Conservation (phyloP, 768 basidiomycete species). For the Leucogyrophana mollusca region DNA sequence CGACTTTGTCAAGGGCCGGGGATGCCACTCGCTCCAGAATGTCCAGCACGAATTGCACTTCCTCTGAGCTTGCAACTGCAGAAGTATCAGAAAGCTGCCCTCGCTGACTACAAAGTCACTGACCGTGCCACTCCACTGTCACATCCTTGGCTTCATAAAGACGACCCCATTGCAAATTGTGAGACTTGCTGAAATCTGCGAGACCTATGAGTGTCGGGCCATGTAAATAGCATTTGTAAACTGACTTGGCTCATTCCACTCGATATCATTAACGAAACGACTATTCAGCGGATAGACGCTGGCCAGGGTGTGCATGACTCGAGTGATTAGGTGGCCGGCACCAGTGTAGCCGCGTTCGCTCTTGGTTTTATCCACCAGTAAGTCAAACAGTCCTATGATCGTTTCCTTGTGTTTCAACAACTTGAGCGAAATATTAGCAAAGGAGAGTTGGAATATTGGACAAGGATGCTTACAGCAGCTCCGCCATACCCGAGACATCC, state of each 20-base stretch:
- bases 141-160: conserved; percentile 78
- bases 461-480: conserved; percentile 53
- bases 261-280: conserved; percentile 78
- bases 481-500: conserved; percentile 81
- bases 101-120: conserved; percentile 9
- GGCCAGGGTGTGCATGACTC: conserved; percentile 72
- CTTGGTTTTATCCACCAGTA: conserved; percentile 78
- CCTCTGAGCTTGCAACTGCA: conserved; percentile 39
- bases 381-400: conserved; percentile 57
- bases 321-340: conserved; percentile 73
- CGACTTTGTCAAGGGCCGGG: conserved; percentile 68
- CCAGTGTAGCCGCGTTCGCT: conserved; percentile 87
- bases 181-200: conserved; percentile 60
- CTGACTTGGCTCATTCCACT: conserved; percentile 77
- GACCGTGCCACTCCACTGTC: conserved; percentile 86
- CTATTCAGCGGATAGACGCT: conserved; percentile 76
- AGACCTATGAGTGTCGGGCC: conserved; percentile 7
- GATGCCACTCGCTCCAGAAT: conserved; percentile 67
- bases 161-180: conserved; percentile 76
- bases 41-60: conserved; percentile 79
- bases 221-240: neutral
- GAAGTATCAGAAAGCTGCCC: conserved; percentile 11
- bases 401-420: conserved; percentile 67
- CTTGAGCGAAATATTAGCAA: conserved; percentile 34
- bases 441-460: too few relatives aligned